phyloP scores from a whole-genome alignment of 345 rosid genomes.

The Aegle marmelos region DNA sequence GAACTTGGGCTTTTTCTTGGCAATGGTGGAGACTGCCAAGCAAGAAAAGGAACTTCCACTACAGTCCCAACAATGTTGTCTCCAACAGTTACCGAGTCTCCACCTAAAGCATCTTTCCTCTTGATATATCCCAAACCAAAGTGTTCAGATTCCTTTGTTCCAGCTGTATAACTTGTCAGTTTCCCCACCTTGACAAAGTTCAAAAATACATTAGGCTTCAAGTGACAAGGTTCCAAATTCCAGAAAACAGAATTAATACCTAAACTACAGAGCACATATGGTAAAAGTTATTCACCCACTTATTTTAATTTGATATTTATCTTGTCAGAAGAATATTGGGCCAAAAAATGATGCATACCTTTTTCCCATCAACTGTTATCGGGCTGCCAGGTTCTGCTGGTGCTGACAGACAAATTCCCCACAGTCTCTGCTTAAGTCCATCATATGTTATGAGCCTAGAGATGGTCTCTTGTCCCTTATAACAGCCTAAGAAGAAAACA shows the following conservation, averaged over 20 bases:
- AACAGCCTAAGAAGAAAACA: slow-evolving; percentile 57
- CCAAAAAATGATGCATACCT: slow-evolving; percentile 32
- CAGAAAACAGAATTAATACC: not conserved
- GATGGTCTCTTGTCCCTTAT: slow-evolving; percentile 91
- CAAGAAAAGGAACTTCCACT: slow-evolving; percentile 61
- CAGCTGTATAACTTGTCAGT: slow-evolving; percentile 68
- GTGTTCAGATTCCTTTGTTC: slow-evolving; percentile 41
- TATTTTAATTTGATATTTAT: not conserved
- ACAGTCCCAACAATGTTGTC: slow-evolving; percentile 52
- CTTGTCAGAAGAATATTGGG: not conserved
- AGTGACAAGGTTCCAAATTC: not conserved
- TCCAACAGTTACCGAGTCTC: slow-evolving; percentile 55
- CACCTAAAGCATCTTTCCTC: slow-evolving; percentile 44
- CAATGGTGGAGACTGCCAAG: slow-evolving; percentile 46
- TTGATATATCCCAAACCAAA: slow-evolving; percentile 82
- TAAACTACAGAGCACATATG: not conserved
- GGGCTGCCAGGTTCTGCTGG: slow-evolving; percentile 72
- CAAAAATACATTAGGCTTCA: not conserved
- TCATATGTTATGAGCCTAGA: slow-evolving; percentile 82
- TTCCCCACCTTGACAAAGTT: slow-evolving; percentile 55
- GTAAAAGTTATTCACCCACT: not conserved
- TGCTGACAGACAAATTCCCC: slow-evolving; percentile 73
- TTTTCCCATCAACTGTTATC: slow-evolving; percentile 62
- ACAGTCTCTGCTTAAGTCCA: slow-evolving; percentile 79
- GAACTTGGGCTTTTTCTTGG: slow-evolving; percentile 40